Evolutionary conservation across 2,329 filamentous ascomycete genomes (phyloP).

Genomic region (Aspergillus fumigatiaffinis): DNA sequence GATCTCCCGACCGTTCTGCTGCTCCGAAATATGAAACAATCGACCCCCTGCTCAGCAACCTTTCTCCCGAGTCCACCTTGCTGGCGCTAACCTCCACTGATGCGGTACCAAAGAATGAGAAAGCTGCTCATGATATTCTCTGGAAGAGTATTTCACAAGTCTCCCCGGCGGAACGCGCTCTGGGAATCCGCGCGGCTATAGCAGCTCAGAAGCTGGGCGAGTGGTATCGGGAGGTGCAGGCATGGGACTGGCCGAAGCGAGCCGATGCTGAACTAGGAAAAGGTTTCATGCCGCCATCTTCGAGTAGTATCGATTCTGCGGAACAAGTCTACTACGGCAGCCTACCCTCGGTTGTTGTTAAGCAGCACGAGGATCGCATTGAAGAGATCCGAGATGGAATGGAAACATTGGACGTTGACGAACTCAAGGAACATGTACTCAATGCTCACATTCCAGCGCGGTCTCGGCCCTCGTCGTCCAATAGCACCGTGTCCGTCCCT

Average conservation of each 20-base stretch:
- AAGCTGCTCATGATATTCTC: constrained; percentile 38
- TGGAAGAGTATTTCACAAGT: constrained; percentile 52
- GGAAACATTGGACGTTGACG: constrained; percentile 52
- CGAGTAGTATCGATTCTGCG: constrained; percentile 11
- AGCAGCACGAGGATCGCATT: constrained; percentile 66
- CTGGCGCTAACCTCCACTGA: constrained; percentile 46
- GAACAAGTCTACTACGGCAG: constrained; percentile 63
- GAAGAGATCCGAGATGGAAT: constrained; percentile 62
- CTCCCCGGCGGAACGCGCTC: constrained; percentile 53
- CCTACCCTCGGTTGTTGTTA: constrained; percentile 61
- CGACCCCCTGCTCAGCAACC: constrained; percentile 49
- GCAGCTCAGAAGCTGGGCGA: constrained; percentile 55
- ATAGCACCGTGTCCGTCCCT: constrained; percentile 42
- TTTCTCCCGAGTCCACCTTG: constrained; percentile 53
- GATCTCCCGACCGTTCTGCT: constrained; percentile 35
- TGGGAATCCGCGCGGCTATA: constrained; percentile 57
- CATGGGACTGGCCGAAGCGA: constrained; percentile 55
- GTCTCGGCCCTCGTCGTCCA: constrained; percentile 50
- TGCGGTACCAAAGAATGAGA: constrained; percentile 36
- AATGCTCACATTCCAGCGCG: constrained; percentile 69
- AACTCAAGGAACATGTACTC: constrained; percentile 83
- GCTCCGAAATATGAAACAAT: constrained; percentile 36
- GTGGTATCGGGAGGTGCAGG: constrained; percentile 57
- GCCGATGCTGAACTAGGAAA: constrained; percentile 35
- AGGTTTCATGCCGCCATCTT: constrained; percentile 37